A percentile compares a stretch with the other conserved stretches of the same genome.
Evolutionary conservation across 192 early-diverging fungal species (phyloP).

Genomic region (Haplosporangium gracile): DNA sequence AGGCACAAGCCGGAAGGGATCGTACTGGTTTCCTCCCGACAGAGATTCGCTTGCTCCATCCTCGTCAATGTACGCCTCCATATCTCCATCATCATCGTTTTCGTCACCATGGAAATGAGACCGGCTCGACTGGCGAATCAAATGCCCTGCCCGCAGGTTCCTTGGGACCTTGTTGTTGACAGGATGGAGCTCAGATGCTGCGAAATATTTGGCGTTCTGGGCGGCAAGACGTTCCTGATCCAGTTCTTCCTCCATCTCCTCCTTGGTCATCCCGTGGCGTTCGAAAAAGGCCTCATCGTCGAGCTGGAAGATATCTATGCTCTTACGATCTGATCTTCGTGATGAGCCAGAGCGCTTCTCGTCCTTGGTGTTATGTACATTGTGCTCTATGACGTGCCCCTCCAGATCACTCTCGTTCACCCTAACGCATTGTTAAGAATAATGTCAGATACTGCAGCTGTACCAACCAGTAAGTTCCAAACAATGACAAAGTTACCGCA

Average conservation of each 20-base stretch:
- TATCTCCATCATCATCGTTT: slow-evolving; percentile 20
- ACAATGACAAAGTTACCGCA: no score
- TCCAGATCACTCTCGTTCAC: slow-evolving; percentile 68
- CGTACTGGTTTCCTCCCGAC: slow-evolving; percentile 48
- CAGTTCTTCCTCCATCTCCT: slow-evolving; percentile 49
- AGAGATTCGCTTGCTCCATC: slow-evolving; percentile 18
- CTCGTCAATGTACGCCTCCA: neutral
- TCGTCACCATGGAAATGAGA: neutral
- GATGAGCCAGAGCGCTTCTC: neutral
- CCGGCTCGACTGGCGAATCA: slow-evolving; percentile 23
- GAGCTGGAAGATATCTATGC: slow-evolving; percentile 22
- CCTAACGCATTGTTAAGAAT: slow-evolving; percentile 38
- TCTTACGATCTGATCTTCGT: slow-evolving; percentile 1
- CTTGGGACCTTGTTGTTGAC: slow-evolving; percentile 51
- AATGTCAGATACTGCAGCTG: no score
- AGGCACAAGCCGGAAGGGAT: slow-evolving; percentile 70
- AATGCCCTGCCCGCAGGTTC: slow-evolving; percentile 40
- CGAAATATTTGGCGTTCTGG: slow-evolving; percentile 72
- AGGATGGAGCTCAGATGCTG: slow-evolving; percentile 41
- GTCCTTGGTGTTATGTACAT: slow-evolving; percentile 32
- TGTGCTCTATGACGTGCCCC: slow-evolving; percentile 71
- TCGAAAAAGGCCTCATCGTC: slow-evolving; percentile 32
- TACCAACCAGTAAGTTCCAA: no score
- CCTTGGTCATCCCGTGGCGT: slow-evolving; percentile 51
- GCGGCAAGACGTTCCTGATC: slow-evolving; percentile 64